Evolutionary conservation across 495 filamentous ascomycete species (phyloP).

Genomic region (Thermochaetoides thermophila): DNA sequence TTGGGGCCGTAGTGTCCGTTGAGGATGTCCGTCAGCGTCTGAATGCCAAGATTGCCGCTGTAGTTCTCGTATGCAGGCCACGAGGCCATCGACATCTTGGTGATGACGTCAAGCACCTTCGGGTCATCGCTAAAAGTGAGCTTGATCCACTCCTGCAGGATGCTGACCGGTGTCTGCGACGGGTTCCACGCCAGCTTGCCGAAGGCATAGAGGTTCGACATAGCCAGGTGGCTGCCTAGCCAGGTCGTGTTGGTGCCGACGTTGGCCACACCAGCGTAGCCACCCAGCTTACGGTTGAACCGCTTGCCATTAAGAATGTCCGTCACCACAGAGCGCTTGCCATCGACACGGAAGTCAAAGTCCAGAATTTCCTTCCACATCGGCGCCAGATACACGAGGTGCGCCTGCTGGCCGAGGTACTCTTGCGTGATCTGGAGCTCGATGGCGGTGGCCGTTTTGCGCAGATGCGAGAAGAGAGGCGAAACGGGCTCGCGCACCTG

Average conservation of each 20-base stretch:
- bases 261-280: slow-evolving; percentile 54
- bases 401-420: slow-evolving; percentile 57
- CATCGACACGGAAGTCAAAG: slow-evolving; percentile 48
- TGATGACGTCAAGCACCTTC: slow-evolving; percentile 41
- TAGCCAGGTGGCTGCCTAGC: slow-evolving; percentile 51
- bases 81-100: slow-evolving; percentile 49
- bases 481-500: slow-evolving; percentile 56
- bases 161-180: slow-evolving; percentile 22
- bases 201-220: slow-evolving; percentile 62
- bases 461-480: slow-evolving; percentile 52
- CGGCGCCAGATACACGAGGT: slow-evolving; percentile 51
- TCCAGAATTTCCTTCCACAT: slow-evolving; percentile 53
- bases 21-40: slow-evolving; percentile 54
- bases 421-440: slow-evolving; percentile 56
- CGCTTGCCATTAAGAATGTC: slow-evolving; percentile 45
- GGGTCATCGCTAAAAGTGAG: slow-evolving; percentile 46
- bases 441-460: slow-evolving; percentile 42
- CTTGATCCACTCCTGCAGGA: slow-evolving; percentile 50
- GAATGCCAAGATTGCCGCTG: slow-evolving; percentile 54
- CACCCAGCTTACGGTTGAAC: slow-evolving; percentile 42
- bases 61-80: slow-evolving; percentile 62
- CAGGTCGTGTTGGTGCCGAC: slow-evolving; percentile 53
- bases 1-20: slow-evolving; percentile 54
- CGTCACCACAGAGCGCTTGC: slow-evolving; percentile 33
- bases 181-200: slow-evolving; percentile 53